A percentile compares a stretch with the other conserved stretches of the same genome.
Conservation (phyloP, 2,329 filamentous ascomycete species). For the Fusarium ramigenum region DNA sequence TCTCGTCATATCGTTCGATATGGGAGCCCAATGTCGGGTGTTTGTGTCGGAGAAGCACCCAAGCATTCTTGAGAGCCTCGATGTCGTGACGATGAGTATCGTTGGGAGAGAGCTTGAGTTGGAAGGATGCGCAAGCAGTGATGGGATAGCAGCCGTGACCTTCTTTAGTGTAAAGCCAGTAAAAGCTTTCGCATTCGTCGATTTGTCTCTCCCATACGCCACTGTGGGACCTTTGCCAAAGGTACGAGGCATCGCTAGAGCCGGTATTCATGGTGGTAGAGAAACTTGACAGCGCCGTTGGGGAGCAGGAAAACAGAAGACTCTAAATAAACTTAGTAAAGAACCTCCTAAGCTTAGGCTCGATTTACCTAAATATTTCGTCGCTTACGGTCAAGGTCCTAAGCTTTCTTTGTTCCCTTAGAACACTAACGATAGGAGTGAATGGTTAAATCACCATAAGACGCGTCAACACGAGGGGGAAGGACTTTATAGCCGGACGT, state of each 20-base stretch:
- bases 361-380: not conserved
- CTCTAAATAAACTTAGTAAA: not conserved
- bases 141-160: not conserved
- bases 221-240: not conserved
- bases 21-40: not conserved
- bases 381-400: not conserved
- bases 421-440: no score
- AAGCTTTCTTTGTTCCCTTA: not conserved
- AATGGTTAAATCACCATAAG: not conserved
- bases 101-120: fast-evolving
- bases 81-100: fast-evolving
- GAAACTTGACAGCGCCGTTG: not conserved
- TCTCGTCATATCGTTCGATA: not conserved
- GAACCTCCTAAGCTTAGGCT: not conserved
- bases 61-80: not conserved
- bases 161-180: not conserved
- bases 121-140: not conserved
- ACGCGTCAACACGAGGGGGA: not conserved
- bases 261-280: fast-evolving
- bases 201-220: not conserved
- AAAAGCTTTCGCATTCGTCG: conserved; percentile 1
- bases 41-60: not conserved
- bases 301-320: no score
- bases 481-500: not conserved
- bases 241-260: fast-evolving